A percentile compares a stretch with the other conserved stretches of the same genome.
Conservation (phyloP, 768 basidiomycete species). For the Clavaria fumosa region DNA sequence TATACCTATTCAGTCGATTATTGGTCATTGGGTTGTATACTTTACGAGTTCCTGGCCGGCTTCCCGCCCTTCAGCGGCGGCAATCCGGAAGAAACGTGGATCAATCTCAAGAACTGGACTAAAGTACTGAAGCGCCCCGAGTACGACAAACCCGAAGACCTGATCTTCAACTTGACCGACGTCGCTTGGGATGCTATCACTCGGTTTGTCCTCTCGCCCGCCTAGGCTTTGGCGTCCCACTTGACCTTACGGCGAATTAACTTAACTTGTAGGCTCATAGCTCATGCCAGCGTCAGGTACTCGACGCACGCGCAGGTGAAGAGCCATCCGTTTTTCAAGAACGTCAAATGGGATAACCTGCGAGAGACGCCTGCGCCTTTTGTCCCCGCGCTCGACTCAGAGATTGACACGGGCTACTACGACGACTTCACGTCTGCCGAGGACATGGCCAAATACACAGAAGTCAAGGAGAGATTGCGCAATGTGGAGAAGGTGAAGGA, state of each 20-base stretch:
- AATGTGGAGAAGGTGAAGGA: slow-evolving; percentile 89
- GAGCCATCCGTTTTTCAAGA: slow-evolving; percentile 70
- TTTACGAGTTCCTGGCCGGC: slow-evolving; percentile 93
- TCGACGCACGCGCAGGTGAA: slow-evolving; percentile 58
- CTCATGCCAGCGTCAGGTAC: slow-evolving; percentile 71
- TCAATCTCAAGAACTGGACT: slow-evolving; percentile 96
- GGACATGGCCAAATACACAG: slow-evolving; percentile 98
- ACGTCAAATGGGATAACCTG: slow-evolving; percentile 63
- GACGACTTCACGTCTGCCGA: slow-evolving; percentile 79
- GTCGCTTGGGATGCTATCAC: slow-evolving; percentile 91
- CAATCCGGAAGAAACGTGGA: slow-evolving; percentile 96
- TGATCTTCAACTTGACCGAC: slow-evolving; percentile 91
- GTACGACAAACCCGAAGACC: slow-evolving; percentile 90
- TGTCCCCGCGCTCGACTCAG: slow-evolving; percentile 86
- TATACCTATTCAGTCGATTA: slow-evolving; percentile 96
- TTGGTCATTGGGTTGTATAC: slow-evolving; percentile 96
- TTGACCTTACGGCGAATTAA: no score
- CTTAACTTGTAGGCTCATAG: slow-evolving; percentile 48
- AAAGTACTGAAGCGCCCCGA: slow-evolving; percentile 84
- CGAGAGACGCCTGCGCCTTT: slow-evolving; percentile 73
- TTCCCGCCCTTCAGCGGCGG: slow-evolving; percentile 97
- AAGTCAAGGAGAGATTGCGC: slow-evolving; percentile 91
- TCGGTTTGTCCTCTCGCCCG: slow-evolving; percentile 27
- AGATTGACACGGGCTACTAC: slow-evolving; percentile 91
- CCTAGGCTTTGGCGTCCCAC: neutral